Base-by-base conservation (phyloP, 2,329 filamentous ascomycete genomes). In the Epicoccum nigrum region DNA sequence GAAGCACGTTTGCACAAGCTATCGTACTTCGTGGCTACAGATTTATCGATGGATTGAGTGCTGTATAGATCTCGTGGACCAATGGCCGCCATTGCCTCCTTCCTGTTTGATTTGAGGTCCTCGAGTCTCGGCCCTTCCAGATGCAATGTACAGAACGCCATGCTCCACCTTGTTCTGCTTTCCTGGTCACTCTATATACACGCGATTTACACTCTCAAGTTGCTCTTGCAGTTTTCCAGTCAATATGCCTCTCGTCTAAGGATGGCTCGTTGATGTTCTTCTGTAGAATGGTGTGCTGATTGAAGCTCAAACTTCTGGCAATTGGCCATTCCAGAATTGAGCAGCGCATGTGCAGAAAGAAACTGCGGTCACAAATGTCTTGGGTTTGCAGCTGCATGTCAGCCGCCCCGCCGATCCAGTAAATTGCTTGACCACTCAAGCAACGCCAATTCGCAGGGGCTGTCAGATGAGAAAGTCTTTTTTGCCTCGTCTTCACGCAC, bases 361-460 rank as follows among this genome's bases (percentile, higher is more conserved):
- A 32, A 25, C 20, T 42, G 20, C 15, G 23, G 32, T 23, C 45
- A 46, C 42, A 43, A 37, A 37, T 40, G 48, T 33, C 41, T 45
- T 41, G 30, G 35, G 27, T 9, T 19, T 43, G 35, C 35, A 44
- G 38, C 61, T 59, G 59, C 54, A 59, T 54, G 59, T 62, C 55
- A 62, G 57, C 56, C 55, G 20, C 32, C 23, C 47, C 46, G 42
- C 44, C 52, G 52, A 59, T 55, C 54, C 46, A 53, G 46, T 55
- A 56, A 35, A 39, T 51, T 49, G 55, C 52, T 52, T 58, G 45
- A 42, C 59, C 57, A 60, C 45, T 56, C 54, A 60, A 62, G 58
- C 58, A 45, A 51, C 49, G 49, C 43, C 49, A 51, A 51, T 46
- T 7, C 32, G 19, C 49, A 19, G 42, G 45, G 17, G 25, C n/a